A percentile compares a stretch with the other conserved stretches of the same genome.
Conservation (phyloP, 192 early-diverging fungal genomes). For the Coemansia sp. region DNA sequence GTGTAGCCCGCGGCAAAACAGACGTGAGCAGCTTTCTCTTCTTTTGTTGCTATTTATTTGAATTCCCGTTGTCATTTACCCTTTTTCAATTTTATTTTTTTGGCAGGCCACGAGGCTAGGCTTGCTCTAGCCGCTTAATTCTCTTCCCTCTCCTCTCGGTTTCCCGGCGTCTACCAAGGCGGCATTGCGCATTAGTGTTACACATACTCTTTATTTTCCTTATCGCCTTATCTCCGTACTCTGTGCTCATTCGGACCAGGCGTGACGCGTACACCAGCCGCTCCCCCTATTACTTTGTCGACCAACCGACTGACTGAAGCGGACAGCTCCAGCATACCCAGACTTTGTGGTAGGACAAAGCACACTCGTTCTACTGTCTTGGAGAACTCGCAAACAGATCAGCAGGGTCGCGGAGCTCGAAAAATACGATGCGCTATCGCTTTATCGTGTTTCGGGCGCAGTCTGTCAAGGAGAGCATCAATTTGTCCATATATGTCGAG, state of each 20-base stretch:
- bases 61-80: background rate
- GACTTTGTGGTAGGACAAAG: background rate
- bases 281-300: background rate
- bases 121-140: constrained; percentile 4
- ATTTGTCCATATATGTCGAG: constrained; percentile 47
- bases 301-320: background rate
- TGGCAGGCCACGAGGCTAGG: constrained; percentile 1
- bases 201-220: background rate
- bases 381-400: background rate
- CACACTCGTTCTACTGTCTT: background rate
- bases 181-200: constrained; percentile 9
- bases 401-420: constrained; percentile 4
- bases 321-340: background rate
- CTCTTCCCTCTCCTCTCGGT: background rate
- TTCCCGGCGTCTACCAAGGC: background rate
- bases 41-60: constrained; percentile 11
- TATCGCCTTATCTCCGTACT: background rate
- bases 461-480: constrained; percentile 37
- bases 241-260: constrained; percentile 1
- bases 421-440: constrained; percentile 46
- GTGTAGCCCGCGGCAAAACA: background rate
- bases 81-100: background rate
- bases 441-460: constrained; percentile 56
- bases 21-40: background rate
- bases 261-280: background rate